A percentile compares a stretch with the other conserved stretches of the same genome.
These are phyloP conservation scores for Hortiboletus flavorubellus DNA, from an alignment of 768 basidiomycete genomes.

Conservation along the genomic window DNA sequence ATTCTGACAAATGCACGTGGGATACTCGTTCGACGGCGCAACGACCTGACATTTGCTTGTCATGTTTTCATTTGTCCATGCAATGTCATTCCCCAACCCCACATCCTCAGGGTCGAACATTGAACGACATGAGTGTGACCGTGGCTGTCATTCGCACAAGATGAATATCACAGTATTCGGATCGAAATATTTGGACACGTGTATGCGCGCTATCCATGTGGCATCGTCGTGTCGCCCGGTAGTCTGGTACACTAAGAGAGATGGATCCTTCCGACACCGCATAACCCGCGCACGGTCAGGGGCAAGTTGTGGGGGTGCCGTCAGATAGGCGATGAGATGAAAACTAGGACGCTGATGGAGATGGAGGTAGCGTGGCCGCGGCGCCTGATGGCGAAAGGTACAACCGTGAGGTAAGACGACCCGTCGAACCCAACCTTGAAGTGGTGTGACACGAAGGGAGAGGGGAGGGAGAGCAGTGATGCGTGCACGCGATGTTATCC, in stretches of 20 bases:
- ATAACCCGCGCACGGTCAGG: not conserved
- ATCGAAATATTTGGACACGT: not conserved
- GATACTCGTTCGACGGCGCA: not conserved
- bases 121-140: not conserved
- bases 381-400: not conserved
- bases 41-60: not conserved
- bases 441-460: not conserved
- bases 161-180: not conserved
- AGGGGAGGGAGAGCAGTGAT: not conserved
- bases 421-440: not conserved
- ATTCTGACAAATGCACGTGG: conserved; percentile 1
- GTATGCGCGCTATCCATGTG: not conserved
- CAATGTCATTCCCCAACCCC: not conserved
- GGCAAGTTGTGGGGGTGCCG: not conserved
- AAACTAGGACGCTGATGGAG: not conserved
- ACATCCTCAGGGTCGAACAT: not conserved
- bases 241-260: not conserved
- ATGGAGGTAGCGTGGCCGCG: conserved; percentile 5
- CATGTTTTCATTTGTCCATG: not conserved
- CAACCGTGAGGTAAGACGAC: conserved; percentile 2
- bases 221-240: not conserved
- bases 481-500: not conserved
- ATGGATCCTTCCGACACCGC: conserved; percentile 3
- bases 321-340: not conserved
- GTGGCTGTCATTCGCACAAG: not conserved